Percentiles rank a stretch among this genome's conserved stretches.
These are phyloP conservation scores for Ophiognomonia clavigignenti-juglandacearum DNA, from an alignment of 2,329 filamentous ascomycete genomes.

Conservation along the genomic window DNA sequence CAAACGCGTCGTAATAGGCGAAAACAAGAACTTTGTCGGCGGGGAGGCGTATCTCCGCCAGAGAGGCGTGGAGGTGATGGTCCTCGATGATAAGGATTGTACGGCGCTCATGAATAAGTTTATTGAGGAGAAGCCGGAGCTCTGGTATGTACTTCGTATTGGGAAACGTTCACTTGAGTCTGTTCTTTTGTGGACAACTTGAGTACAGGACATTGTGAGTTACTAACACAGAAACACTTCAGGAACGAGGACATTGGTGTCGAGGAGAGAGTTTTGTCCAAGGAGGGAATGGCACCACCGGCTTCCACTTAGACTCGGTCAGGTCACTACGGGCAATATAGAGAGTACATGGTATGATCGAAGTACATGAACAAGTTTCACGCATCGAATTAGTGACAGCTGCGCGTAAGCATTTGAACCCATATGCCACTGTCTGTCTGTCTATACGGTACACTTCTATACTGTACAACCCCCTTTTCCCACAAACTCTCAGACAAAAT, in stretches of 20 bases:
- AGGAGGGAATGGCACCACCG: slow-evolving; percentile 22
- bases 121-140: slow-evolving; percentile 64
- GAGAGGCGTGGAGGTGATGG: slow-evolving; percentile 68
- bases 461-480: too few relatives aligned
- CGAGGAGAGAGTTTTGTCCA: slow-evolving; percentile 36
- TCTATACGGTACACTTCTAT: too few relatives aligned
- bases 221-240: neutral
- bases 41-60: slow-evolving; percentile 66
- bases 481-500: too few relatives aligned
- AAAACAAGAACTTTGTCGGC: slow-evolving; percentile 71
- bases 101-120: slow-evolving; percentile 66
- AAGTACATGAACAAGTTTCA: too few relatives aligned
- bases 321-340: too few relatives aligned
- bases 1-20: slow-evolving; percentile 68
- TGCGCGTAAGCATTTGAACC: too few relatives aligned
- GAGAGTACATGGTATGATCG: too few relatives aligned
- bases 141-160: slow-evolving; percentile 51
- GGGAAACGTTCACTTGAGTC: neutral
- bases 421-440: too few relatives aligned
- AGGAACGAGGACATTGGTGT: slow-evolving; percentile 58
- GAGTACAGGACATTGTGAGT: neutral
- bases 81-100: slow-evolving; percentile 61
- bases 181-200: too few relatives aligned
- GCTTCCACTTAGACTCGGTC: neutral
- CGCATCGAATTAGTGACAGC: too few relatives aligned